Base-by-base conservation (phyloP, 2,329 filamentous ascomycete species). In the Biscogniauxia sp. region DNA sequence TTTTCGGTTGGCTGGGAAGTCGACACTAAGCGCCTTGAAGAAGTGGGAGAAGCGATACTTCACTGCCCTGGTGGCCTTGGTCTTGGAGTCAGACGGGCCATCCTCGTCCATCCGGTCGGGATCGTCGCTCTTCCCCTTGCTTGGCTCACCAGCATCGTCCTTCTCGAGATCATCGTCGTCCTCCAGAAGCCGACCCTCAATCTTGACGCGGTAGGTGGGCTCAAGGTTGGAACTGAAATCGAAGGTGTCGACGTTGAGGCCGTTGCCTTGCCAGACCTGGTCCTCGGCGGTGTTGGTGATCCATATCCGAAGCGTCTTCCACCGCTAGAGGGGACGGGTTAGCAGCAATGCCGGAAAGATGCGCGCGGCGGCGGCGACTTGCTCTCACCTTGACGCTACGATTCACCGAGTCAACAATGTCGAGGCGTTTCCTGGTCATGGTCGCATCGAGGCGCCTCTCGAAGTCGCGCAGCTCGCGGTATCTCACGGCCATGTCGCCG, bases 251-350 rank as follows among this genome's bases (percentile, higher is more conserved):
- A 88, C 84, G 62, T 88, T 88, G 62, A 89, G 80, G 50, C 80
- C 81, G 68, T 82, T 85, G 49, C 82, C 84, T 77, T 99, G 95
- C 95, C 95, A 98, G 32, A 90, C 88, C 77, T 99, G 95, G 72
- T 95, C 92, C 75, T 97, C 92, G 37, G 89, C 92, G 1, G 93
- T 97, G 76, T 99, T 99, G 70, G 88, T 93, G 70, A 99, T 88
- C 93, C 93, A 98, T 65, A 99, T 85, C 64, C 94, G 90, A 76
- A 99, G 82, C 2, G 92, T 96, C 72, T 89, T 91, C 75, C 89
- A 90, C 67, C 91, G 86, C 85, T 92, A 59, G 20, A 56, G 5
- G 54, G 23, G 17, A 11, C 25, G 6, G 45, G 55, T 64, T 45
- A 52, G 63, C 20, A 59, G 72, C 49, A 63, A 60, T 50, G 59